Percentiles rank a stretch among this genome's conserved stretches.
Conservation (phyloP, 306 rosid genomes). For the Lathyrus tuberosus region DNA sequence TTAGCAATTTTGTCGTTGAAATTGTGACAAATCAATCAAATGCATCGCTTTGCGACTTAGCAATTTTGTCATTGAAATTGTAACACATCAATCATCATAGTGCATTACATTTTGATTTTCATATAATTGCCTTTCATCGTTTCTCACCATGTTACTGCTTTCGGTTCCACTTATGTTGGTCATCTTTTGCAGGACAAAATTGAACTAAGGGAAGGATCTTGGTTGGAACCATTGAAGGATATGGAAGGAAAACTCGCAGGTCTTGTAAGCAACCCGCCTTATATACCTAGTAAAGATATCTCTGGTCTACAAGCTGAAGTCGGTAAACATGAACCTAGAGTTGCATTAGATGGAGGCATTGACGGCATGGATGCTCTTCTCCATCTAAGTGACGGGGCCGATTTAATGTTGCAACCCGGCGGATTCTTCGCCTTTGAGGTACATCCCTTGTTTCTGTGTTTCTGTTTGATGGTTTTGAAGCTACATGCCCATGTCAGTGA, state of each 20-base stretch:
- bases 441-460: constrained; percentile 8
- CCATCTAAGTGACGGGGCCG: constrained; percentile 80
- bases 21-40: background rate
- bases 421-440: constrained; percentile 96
- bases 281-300: constrained; percentile 74
- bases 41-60: background rate
- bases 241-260: constrained; percentile 73
- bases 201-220: constrained; percentile 78
- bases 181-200: constrained; percentile 56
- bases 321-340: constrained; percentile 75
- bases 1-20: background rate
- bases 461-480: constrained; percentile 15
- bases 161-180: constrained; percentile 23
- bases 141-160: constrained; percentile 13
- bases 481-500: background rate
- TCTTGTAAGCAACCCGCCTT: constrained; percentile 86
- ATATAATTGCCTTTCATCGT: constrained; percentile 20
- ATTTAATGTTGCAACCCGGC: constrained; percentile 70
- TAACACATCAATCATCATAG: background rate
- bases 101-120: background rate
- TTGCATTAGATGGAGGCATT: constrained; percentile 81
- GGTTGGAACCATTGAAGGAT: constrained; percentile 80
- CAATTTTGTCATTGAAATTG: background rate
- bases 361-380: constrained; percentile 71
- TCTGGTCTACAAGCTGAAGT: constrained; percentile 89